phyloP scores from a whole-genome alignment of 2,329 filamentous ascomycete genomes.

The Alternaria infectoria region DNA sequence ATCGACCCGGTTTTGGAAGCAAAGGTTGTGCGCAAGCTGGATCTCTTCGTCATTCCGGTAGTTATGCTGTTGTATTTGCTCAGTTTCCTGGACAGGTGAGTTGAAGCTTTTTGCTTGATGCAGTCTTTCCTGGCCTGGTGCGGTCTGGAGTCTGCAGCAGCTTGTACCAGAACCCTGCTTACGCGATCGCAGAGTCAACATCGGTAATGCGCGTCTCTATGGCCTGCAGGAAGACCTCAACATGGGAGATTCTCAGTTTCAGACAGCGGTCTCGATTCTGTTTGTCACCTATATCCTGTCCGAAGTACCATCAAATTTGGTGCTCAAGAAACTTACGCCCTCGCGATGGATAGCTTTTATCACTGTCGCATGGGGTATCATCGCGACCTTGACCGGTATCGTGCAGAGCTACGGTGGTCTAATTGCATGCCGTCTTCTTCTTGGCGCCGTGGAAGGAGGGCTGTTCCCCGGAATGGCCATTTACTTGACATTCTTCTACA shows the following conservation, averaged over 20 bases:
- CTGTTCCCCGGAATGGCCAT: conserved; percentile 72
- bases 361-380: conserved; percentile 60
- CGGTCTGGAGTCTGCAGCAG: background rate
- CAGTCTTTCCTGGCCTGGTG: background rate
- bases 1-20: conserved; percentile 55
- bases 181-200: conserved; percentile 62
- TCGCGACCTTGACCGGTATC: conserved; percentile 74
- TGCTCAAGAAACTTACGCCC: conserved; percentile 54
- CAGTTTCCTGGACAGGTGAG: conserved; percentile 74
- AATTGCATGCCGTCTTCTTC: conserved; percentile 71
- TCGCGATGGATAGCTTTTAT: conserved; percentile 66
- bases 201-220: conserved; percentile 72
- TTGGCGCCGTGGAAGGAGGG: conserved; percentile 73
- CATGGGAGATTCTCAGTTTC: conserved; percentile 70
- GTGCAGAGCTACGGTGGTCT: conserved; percentile 69
- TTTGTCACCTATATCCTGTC: conserved; percentile 55
- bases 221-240: conserved; percentile 67
- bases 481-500: conserved; percentile 79
- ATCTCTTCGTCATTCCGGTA: conserved; percentile 68
- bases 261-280: conserved; percentile 57
- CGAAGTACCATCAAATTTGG: conserved; percentile 55
- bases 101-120: conserved; percentile 6
- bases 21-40: conserved; percentile 69
- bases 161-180: background rate
- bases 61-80: conserved; percentile 75